Evolutionary conservation across 75 land plant species (phyloP).

Genomic region (Isoetes taiwanensis): DNA sequence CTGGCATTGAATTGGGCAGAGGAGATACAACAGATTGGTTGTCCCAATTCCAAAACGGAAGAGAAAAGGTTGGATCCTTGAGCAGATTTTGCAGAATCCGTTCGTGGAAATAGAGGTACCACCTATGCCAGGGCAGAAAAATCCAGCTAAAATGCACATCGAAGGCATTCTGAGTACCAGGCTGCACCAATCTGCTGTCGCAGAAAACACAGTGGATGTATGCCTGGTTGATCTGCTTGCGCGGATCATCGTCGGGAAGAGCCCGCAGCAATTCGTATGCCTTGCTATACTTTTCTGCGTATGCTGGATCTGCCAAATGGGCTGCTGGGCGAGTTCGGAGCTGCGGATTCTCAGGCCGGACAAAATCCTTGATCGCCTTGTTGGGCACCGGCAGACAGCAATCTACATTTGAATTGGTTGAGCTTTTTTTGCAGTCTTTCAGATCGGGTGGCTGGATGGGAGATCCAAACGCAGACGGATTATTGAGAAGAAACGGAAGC

Average conservation of each 20-base stretch:
- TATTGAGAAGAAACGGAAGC: too few relatives aligned
- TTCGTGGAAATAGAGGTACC: conserved; percentile 6
- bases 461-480: too few relatives aligned
- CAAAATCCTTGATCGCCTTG: too few relatives aligned
- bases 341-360: too few relatives aligned
- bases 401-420: too few relatives aligned
- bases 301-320: too few relatives aligned
- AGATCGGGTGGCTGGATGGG: too few relatives aligned
- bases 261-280: not conserved
- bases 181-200: not conserved
- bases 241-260: not conserved
- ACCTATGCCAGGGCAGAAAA: not conserved
- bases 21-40: not conserved
- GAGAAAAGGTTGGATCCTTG: not conserved
- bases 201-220: conserved; percentile 1
- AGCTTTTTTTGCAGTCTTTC: too few relatives aligned
- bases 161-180: not conserved
- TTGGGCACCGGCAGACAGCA: too few relatives aligned
- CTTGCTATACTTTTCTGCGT: not conserved
- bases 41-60: conserved; percentile 4
- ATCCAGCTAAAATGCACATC: not conserved
- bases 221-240: not conserved
- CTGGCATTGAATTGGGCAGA: not conserved
- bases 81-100: not conserved
- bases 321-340: too few relatives aligned